These are phyloP conservation scores for Hyaloraphidium curvatum DNA, from an alignment of 192 early-diverging fungal species.

Conservation along the genomic window DNA sequence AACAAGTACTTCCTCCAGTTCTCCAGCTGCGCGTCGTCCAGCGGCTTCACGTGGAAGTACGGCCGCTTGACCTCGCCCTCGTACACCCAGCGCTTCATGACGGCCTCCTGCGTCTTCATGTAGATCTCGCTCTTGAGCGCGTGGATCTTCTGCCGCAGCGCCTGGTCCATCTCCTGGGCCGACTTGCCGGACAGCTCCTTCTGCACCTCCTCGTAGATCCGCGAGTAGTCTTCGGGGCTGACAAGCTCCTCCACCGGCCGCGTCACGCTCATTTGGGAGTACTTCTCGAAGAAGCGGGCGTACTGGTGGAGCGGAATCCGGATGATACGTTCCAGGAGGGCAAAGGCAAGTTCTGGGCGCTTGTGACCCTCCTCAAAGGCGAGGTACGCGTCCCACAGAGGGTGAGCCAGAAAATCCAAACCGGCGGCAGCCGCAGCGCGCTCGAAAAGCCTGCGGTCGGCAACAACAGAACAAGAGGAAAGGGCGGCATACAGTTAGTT, in stretches of 20 bases:
- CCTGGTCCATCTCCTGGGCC: slow-evolving; percentile 29
- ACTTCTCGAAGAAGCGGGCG: slow-evolving; percentile 49
- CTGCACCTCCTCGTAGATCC: slow-evolving; percentile 15
- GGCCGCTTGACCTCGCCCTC: slow-evolving; percentile 57
- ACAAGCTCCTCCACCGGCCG: slow-evolving; percentile 34
- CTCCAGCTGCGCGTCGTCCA: slow-evolving; percentile 41
- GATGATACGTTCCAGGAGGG: slow-evolving; percentile 41
- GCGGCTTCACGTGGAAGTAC: slow-evolving; percentile 61
- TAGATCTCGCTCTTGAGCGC: slow-evolving; percentile 32
- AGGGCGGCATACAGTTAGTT: too few species aligned
- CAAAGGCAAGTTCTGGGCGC: slow-evolving; percentile 3
- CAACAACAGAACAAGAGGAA: slow-evolving; percentile 7
- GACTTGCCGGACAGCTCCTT: slow-evolving; percentile 13
- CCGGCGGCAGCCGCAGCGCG: slow-evolving; percentile 41
- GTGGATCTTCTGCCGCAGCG: slow-evolving; percentile 35
- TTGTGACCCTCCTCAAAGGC: slow-evolving; percentile 21
- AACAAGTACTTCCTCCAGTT: slow-evolving; percentile 59
- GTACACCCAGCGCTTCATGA: slow-evolving; percentile 55
- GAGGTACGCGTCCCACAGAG: slow-evolving; percentile 39
- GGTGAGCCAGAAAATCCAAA: slow-evolving; percentile 44
- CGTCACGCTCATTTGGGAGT: slow-evolving; percentile 26
- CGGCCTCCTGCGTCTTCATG: slow-evolving; percentile 40
- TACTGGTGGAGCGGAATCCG: slow-evolving; percentile 55
- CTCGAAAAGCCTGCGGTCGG: slow-evolving; percentile 36
- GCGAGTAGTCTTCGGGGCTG: slow-evolving; percentile 21